Evolutionary conservation across 495 filamentous ascomycete genomes (phyloP), one percentile per base, ranked within the genome.

Genomic region (Xylaria telfairii): DNA sequence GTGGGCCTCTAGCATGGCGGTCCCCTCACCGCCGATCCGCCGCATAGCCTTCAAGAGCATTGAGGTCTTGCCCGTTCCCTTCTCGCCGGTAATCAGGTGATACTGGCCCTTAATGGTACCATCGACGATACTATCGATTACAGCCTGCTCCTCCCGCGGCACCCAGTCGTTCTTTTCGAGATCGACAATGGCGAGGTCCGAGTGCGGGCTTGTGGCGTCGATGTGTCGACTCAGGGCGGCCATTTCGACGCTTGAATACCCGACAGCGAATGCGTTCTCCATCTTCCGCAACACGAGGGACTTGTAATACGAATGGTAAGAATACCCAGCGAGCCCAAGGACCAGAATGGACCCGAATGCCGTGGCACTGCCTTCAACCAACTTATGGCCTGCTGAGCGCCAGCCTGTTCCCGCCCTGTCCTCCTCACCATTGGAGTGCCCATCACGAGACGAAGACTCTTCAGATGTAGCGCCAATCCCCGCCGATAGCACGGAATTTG

Each of bases 11-110:
- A 97, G 91, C 91, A 97, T 93, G 67, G 93, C 90, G 65, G 91
- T 88, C n/a, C 92, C 91, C 69, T 94, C 90, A 17, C 94, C 95
- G 71, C 93, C 87, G 64, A 93, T 89, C 77, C 94, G 92, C 61
- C 90, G 89, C 92, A 98, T 98, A 12, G 93, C 93, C 73, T 96
- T 90, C 37, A 98, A 85, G 6, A 98, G 83, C 95, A 98, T 97
- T 53, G 91, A 93, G 9, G 91, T 93, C 82, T 98, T 98, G 7
- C 95, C 95, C 0, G 93, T 96, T n/a, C 95, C 95, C 81, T 97
- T 96, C 76, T 98, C 95, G n/a, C 95, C 95, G 32, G 97, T 89
- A 17, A 98, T 84, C 0, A 98, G 82, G 81, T 93, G 93, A 77
- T 98, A 98, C 75, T 94, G 92, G 9, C 95, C 95, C 0, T 78